A percentile compares a stretch with the other conserved stretches of the same genome.
Evolutionary conservation across 495 filamentous ascomycete genomes (phyloP).

Genomic region (Echria macrotheca): DNA sequence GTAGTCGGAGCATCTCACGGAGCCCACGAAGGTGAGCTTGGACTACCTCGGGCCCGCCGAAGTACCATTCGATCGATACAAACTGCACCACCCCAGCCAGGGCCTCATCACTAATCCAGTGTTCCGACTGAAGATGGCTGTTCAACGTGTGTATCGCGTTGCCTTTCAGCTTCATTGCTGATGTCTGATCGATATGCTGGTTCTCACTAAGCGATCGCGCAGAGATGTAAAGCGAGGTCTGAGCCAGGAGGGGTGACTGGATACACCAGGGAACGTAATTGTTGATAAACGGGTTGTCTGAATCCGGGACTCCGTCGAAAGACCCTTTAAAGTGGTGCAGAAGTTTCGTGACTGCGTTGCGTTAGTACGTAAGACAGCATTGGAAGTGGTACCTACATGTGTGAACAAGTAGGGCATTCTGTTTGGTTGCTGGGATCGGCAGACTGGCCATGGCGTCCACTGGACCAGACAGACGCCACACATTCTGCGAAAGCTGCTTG

Average conservation of each 20-base stretch:
- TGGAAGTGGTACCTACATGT: slow-evolving; percentile 6
- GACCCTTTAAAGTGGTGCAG: slow-evolving; percentile 36
- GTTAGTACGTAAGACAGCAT: neutral
- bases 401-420: slow-evolving; percentile 15
- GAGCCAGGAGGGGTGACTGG: slow-evolving; percentile 17
- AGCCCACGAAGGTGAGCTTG: slow-evolving; percentile 20
- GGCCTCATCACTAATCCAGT: slow-evolving; percentile 15
- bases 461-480: slow-evolving; percentile 12
- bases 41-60: slow-evolving; percentile 17
- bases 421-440: slow-evolving; percentile 12
- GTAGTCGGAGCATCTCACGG: slow-evolving; percentile 19
- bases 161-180: slow-evolving; percentile 16
- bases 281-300: slow-evolving; percentile 20
- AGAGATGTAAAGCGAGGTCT: slow-evolving; percentile 20
- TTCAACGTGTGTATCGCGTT: slow-evolving; percentile 19
- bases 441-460: slow-evolving; percentile 11
- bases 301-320: slow-evolving; percentile 18
- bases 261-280: slow-evolving; percentile 21
- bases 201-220: slow-evolving; percentile 19
- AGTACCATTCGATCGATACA: slow-evolving; percentile 23
- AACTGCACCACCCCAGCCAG: slow-evolving; percentile 21
- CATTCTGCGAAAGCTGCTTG: neutral
- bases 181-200: slow-evolving; percentile 13
- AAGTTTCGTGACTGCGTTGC: slow-evolving; percentile 51
- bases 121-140: slow-evolving; percentile 14